These are phyloP conservation scores for Fusarium tuaranense DNA, from an alignment of 2,329 filamentous ascomycete species.

Conservation along the genomic window DNA sequence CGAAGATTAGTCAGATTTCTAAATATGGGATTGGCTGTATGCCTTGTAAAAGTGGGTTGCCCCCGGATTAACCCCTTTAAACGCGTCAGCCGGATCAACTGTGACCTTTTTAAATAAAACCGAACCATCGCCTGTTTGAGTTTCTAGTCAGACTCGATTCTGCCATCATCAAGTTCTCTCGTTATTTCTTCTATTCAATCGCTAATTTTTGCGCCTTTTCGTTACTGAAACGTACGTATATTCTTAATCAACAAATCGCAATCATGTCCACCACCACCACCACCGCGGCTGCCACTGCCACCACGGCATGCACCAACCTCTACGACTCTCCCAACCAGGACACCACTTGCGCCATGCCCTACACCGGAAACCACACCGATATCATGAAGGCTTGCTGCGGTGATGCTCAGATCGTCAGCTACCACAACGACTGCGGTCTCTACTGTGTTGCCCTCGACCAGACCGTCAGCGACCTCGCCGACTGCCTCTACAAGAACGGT, in stretches of 20 bases:
- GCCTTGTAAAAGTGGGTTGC: slow-evolving; percentile 7
- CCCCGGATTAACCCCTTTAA: slow-evolving; percentile 37
- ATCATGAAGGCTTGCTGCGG: slow-evolving; percentile 60
- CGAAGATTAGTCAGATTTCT: slow-evolving; percentile 25
- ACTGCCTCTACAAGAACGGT: slow-evolving; percentile 56
- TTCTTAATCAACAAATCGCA: background rate
- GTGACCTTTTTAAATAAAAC: slow-evolving; percentile 18
- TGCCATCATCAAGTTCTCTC: slow-evolving; percentile 20
- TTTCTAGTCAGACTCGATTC: background rate
- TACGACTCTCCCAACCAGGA: slow-evolving; percentile 59
- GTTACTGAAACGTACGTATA: background rate
- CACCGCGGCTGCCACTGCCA: slow-evolving; percentile 17
- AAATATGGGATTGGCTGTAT: slow-evolving; percentile 24
- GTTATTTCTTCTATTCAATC: slow-evolving; percentile 13
- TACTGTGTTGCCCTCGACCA: slow-evolving; percentile 58
- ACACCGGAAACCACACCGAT: slow-evolving; percentile 54
- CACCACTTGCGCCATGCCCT: slow-evolving; percentile 57
- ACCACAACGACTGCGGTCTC: slow-evolving; percentile 61
- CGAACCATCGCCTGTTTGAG: slow-evolving; percentile 7
- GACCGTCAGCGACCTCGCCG: slow-evolving; percentile 44
- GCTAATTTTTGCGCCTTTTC: slow-evolving; percentile 7
- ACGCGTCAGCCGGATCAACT: slow-evolving; percentile 21
- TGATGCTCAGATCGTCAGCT: slow-evolving; percentile 56
- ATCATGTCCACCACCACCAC: slow-evolving; percentile 38
- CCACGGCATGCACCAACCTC: slow-evolving; percentile 40